phyloP scores from a whole-genome alignment of 2,329 filamentous ascomycete genomes.

The Graphiopsis chlorocephala region DNA sequence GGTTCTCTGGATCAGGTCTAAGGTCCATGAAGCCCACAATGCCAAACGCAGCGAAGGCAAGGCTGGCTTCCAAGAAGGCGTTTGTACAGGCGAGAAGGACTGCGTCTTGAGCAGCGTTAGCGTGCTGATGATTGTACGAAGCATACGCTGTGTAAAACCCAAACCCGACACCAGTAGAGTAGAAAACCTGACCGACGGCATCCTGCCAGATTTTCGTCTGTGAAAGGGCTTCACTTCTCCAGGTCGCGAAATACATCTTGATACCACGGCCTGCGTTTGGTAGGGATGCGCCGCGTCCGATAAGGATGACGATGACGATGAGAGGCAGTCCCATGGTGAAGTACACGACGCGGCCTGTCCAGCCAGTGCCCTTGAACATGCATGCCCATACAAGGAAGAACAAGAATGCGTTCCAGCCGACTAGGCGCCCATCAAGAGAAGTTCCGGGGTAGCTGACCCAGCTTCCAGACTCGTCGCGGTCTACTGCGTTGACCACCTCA shows the following conservation, averaged over 20 bases:
- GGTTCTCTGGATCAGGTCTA: conserved; percentile 44
- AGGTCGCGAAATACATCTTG: conserved; percentile 47
- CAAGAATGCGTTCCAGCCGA: conserved; percentile 57
- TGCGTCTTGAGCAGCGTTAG: conserved; percentile 59
- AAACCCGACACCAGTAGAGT: conserved; percentile 58
- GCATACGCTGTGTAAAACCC: conserved; percentile 60
- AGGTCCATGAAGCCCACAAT: conserved; percentile 50
- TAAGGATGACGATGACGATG: conserved; percentile 55
- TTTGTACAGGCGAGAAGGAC: conserved; percentile 54
- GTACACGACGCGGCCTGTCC: conserved; percentile 59
- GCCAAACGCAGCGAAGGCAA: conserved; percentile 52
- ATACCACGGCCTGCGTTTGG: conserved; percentile 54
- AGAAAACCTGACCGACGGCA: conserved; percentile 59
- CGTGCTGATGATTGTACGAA: conserved; percentile 55
- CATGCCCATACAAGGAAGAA: conserved; percentile 61
- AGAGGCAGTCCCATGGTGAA: conserved; percentile 61
- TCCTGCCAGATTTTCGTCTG: conserved; percentile 57
- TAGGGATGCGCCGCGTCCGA: conserved; percentile 55
- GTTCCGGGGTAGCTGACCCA: conserved; percentile 48
- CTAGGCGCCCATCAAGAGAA: conserved; percentile 53
- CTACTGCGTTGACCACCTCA: conserved; percentile 33
- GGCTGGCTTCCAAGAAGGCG: conserved; percentile 55
- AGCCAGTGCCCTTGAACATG: conserved; percentile 57
- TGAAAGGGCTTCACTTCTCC: conserved; percentile 51
- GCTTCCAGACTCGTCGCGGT: conserved; percentile 32